Evolutionary conservation across 345 rosid genomes (phyloP), one percentile per base, ranked within the genome.

Genomic region (Citrus reticulata): DNA sequence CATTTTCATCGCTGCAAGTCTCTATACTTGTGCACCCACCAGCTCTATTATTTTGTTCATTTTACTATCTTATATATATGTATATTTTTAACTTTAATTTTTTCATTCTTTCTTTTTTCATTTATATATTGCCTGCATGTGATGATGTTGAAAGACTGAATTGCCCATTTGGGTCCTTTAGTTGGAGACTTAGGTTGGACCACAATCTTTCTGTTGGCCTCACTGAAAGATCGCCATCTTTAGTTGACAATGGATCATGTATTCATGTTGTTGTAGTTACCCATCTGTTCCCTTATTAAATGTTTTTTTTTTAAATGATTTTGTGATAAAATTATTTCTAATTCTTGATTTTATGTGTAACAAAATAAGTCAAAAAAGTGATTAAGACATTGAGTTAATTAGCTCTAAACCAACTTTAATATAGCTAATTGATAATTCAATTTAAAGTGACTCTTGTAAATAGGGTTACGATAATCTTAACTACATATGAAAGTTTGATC

Each of bases 1-100:
- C 81, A 78, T 72, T 49, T 72, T 73, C 72, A 49, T 64, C 72
- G 49, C 81, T 78, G 81, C 81, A 63, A 64, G 71, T 70, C 81
- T 78, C 75, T 78, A 19, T 35, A n/a, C 3, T 30, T 70, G 76
- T 62, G 66, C 77, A 79, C 54, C 42, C 29, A 64, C 51, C 35
- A n/a, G 34, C 72, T 76, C 55, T 49, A 13, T 13, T n/a, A 75
- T 65, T 46, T 32, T 32, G 32, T 49, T 62, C 22, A 40, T 32
- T n/a, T 61, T n/a, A 7, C 39, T 24, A 65, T 68, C 8, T 5
- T 35, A 6, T 35, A 35, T 35, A 9, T 17, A 40, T 25, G 27
- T 1, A 24, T 0, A 9, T 60, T 9, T 9, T 40, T 9, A 40
- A 40, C 46, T 9, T 40, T 9, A 40, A 40, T 9, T 9, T 29